phyloP scores from a whole-genome alignment of 75 land plant species.

The Pseudotsuga menziesii region DNA sequence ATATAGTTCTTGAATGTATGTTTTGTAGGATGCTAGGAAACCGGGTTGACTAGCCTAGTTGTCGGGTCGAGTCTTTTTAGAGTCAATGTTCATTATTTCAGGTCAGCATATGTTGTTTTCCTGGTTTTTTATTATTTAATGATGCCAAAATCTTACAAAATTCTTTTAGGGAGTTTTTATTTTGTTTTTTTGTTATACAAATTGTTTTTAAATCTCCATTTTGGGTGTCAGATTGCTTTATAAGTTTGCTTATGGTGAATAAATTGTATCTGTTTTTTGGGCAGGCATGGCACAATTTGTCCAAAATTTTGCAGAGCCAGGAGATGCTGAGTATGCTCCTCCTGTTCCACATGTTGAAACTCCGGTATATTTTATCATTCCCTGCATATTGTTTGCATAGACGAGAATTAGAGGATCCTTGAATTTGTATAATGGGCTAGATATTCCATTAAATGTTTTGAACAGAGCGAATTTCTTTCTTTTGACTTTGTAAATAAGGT shows the following conservation, averaged over 20 bases:
- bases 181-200: neutral
- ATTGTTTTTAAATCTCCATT: neutral
- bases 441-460: neutral
- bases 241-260: neutral
- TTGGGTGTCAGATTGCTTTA: neutral
- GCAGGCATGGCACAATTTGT: conserved; percentile 75
- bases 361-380: conserved; percentile 42
- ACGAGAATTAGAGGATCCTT: neutral
- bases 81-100: too few species aligned
- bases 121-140: too few species aligned
- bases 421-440: neutral
- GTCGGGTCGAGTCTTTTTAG: too few species aligned
- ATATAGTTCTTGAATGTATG: neutral
- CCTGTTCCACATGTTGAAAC: conserved; percentile 82
- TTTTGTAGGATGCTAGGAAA: too few species aligned
- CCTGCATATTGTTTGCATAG: neutral
- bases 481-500: neutral
- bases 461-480: neutral
- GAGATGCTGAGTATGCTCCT: conserved; percentile 85
- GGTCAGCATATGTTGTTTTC: too few species aligned
- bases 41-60: too few species aligned
- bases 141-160: neutral
- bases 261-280: neutral
- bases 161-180: neutral
- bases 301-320: conserved; percentile 80